These are phyloP conservation scores for Sonneratia alba DNA, from an alignment of 345 rosid genomes.

Conservation along the genomic window DNA sequence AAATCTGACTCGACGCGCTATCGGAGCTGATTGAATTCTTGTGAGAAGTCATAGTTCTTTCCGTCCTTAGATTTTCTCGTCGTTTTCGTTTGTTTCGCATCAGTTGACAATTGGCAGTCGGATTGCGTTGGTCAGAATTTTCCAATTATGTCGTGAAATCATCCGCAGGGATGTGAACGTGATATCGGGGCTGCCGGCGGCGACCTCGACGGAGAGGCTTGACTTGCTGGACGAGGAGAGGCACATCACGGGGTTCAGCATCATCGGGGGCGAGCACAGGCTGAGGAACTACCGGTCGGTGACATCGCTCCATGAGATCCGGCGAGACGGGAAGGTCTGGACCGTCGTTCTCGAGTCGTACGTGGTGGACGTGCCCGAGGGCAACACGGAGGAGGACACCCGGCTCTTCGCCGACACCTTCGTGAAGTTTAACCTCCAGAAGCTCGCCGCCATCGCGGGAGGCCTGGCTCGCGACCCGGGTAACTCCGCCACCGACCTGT, in stretches of 20 bases:
- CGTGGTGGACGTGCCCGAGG: slow-evolving; percentile 42
- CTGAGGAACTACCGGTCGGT: slow-evolving; percentile 18
- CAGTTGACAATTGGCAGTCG: neutral
- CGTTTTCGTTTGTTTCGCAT: neutral
- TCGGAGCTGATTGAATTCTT: neutral
- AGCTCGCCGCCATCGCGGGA: slow-evolving; percentile 20
- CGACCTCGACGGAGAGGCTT: slow-evolving; percentile 16
- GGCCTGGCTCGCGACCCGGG: slow-evolving; percentile 12
- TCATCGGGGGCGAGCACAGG: slow-evolving; percentile 21
- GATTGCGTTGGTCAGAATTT: neutral
- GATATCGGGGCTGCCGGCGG: slow-evolving; percentile 19
- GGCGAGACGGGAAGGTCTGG: slow-evolving; percentile 3
- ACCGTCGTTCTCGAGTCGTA: slow-evolving; percentile 39
- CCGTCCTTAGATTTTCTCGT: neutral
- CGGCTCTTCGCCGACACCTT: slow-evolving; percentile 39
- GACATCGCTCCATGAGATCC: slow-evolving; percentile 18
- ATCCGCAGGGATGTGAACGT: slow-evolving; percentile 12
- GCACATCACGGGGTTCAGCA: slow-evolving; percentile 18
- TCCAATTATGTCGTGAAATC: neutral
- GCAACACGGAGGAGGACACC: slow-evolving; percentile 42
- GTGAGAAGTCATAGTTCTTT: neutral
- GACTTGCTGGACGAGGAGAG: slow-evolving; percentile 18
- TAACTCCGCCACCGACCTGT: neutral
- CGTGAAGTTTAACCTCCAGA: slow-evolving; percentile 39
- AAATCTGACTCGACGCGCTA: neutral